phyloP scores from a whole-genome alignment of 805 yeast species.

The Kodamaea kakaduensis region DNA sequence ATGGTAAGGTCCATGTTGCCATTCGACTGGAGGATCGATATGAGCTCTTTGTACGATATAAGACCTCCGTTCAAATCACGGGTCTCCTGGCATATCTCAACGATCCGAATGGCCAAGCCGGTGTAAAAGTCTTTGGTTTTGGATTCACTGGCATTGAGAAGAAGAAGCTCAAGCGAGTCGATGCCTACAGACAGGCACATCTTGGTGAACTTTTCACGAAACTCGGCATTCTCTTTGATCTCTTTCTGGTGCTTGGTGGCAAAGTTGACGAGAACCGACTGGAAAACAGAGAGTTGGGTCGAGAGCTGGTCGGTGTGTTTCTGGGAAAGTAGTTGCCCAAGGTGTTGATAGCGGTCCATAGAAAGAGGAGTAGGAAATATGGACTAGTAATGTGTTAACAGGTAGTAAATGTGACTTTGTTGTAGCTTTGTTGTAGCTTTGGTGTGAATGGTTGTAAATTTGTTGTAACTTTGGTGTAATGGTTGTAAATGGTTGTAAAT shows the following conservation, averaged over 20 bases:
- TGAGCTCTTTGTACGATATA: slow-evolving; percentile 49
- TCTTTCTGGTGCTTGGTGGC: slow-evolving; percentile 69
- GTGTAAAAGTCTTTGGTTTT: slow-evolving; percentile 44
- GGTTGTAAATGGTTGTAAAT: too few species aligned
- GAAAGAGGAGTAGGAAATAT: too few species aligned
- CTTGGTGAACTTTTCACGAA: slow-evolving; percentile 66
- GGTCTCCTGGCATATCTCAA: slow-evolving; percentile 71
- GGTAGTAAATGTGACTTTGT: too few species aligned
- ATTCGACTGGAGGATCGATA: slow-evolving; percentile 25
- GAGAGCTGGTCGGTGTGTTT: slow-evolving; percentile 58
- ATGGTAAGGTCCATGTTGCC: slow-evolving; percentile 29
- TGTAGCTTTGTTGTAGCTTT: too few species aligned
- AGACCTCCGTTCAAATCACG: slow-evolving; percentile 79
- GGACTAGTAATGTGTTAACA: too few species aligned
- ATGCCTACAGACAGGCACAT: slow-evolving; percentile 80
- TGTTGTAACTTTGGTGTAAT: too few species aligned
- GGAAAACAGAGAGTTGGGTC: slow-evolving; percentile 74
- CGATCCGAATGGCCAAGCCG: slow-evolving; percentile 67
- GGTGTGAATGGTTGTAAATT: too few species aligned
- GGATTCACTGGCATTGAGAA: slow-evolving; percentile 14
- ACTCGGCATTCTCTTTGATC: slow-evolving; percentile 57
- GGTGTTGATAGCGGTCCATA: slow-evolving; percentile 16
- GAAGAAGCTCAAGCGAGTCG: slow-evolving; percentile 57
- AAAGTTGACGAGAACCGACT: slow-evolving; percentile 69
- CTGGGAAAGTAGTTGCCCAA: slow-evolving; percentile 49